phyloP scores from a whole-genome alignment of 345 rosid genomes.

The Dimocarpus longan region DNA sequence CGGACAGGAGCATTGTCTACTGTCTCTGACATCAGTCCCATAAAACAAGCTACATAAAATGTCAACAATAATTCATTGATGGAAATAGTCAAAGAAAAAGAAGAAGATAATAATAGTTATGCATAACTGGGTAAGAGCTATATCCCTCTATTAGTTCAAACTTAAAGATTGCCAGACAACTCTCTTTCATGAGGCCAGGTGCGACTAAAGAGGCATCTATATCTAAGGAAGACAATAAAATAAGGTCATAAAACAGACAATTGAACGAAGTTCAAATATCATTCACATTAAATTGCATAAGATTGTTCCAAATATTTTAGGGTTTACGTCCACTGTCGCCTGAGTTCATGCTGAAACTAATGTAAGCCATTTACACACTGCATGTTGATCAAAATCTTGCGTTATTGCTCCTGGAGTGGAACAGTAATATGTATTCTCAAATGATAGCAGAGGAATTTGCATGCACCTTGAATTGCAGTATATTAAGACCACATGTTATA shows the following conservation, averaged over 20 bases:
- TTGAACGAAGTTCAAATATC: neutral
- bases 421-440: too few species aligned
- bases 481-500: too few species aligned
- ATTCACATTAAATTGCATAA: neutral
- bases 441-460: too few species aligned
- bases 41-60: neutral
- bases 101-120: neutral
- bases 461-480: too few species aligned
- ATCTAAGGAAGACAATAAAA: neutral
- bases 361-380: neutral
- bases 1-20: neutral
- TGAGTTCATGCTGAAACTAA: neutral
- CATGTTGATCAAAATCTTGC: neutral
- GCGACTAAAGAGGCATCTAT: neutral
- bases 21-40: neutral
- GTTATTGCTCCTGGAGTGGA: neutral
- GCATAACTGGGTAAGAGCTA: neutral
- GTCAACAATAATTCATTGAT: neutral
- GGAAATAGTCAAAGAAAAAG: neutral
- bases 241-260: neutral
- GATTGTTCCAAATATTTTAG: neutral
- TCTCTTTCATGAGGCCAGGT: neutral
- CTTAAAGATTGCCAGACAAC: neutral
- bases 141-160: too few species aligned
- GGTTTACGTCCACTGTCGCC: neutral